Conservation (phyloP, 192 early-diverging fungal genomes). For the Chytriomyces confervae region DNA sequence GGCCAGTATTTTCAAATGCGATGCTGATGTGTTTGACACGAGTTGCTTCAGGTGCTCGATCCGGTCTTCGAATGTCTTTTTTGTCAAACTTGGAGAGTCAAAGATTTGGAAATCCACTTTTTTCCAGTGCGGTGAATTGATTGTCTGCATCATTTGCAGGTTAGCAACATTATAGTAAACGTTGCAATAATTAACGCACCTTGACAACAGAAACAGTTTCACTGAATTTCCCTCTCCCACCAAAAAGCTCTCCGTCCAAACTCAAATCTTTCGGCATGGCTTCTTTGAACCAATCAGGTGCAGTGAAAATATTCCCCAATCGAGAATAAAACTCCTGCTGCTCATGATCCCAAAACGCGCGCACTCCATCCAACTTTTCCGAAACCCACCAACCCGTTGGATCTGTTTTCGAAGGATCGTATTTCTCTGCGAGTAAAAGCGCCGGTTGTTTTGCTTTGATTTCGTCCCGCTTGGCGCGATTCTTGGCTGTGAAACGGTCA, state of each 20-base stretch:
- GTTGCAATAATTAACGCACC: slow-evolving; percentile 40
- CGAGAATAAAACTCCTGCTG: slow-evolving; percentile 55
- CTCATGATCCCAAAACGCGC: slow-evolving; percentile 66
- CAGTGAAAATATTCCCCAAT: slow-evolving; percentile 62
- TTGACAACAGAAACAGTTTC: slow-evolving; percentile 70
- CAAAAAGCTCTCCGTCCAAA: slow-evolving; percentile 76
- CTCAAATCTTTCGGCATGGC: slow-evolving; percentile 58
- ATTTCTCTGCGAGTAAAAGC: slow-evolving; percentile 41
- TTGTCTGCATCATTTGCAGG: slow-evolving; percentile 15
- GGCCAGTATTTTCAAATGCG: slow-evolving; percentile 51
- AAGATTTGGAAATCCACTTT: slow-evolving; percentile 65
- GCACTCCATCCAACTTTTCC: slow-evolving; percentile 76
- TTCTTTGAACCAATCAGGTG: slow-evolving; percentile 58
- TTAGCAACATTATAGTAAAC: not conserved
- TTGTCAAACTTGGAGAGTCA: slow-evolving; percentile 61
- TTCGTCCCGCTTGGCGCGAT: slow-evolving; percentile 45
- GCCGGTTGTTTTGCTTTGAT: slow-evolving; percentile 21
- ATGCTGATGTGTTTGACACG: slow-evolving; percentile 28
- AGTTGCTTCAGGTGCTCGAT: slow-evolving; percentile 52
- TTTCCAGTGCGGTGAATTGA: slow-evolving; percentile 54
- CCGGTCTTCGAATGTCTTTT: slow-evolving; percentile 58
- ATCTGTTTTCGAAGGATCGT: slow-evolving; percentile 41
- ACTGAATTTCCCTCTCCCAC: slow-evolving; percentile 68
- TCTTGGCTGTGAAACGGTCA: slow-evolving; percentile 12
- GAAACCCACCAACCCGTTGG: slow-evolving; percentile 75